Evolutionary conservation across 2,329 filamentous ascomycete genomes (phyloP).

Genomic region (Fonsecaea pedrosoi): DNA sequence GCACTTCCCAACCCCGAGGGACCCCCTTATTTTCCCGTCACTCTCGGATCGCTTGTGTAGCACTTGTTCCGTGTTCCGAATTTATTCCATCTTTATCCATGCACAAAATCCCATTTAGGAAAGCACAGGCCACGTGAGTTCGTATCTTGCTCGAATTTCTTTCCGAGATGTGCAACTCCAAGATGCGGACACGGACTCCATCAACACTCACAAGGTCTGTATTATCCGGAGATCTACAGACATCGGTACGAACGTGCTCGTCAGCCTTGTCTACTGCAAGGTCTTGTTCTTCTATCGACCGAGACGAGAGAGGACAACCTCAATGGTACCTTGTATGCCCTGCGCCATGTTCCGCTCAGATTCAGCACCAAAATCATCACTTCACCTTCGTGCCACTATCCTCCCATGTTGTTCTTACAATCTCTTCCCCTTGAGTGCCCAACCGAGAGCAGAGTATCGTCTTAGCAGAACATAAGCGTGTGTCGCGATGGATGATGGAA

Average conservation of each 20-base stretch:
- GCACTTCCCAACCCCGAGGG: not conserved
- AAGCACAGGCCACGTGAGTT: slow-evolving; percentile 3
- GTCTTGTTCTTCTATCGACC: not conserved
- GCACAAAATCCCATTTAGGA: not conserved
- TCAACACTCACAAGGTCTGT: not conserved
- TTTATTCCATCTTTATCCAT: slow-evolving; percentile 3
- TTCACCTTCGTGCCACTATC: not conserved
- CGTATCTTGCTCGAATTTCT: slow-evolving; percentile 2
- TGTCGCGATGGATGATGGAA: no score
- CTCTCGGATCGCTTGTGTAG: not conserved
- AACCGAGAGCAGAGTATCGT: no score
- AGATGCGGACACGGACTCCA: not conserved
- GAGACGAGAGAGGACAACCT: not conserved
- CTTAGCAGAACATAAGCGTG: no score
- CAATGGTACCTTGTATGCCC: not conserved
- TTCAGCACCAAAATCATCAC: not conserved
- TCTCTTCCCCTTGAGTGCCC: no score
- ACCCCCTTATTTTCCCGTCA: no score
- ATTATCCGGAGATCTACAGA: no score
- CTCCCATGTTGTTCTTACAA: not conserved
- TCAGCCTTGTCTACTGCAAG: not conserved
- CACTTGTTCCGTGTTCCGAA: slow-evolving; percentile 1
- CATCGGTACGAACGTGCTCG: not conserved
- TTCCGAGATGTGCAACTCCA: slow-evolving; percentile 1
- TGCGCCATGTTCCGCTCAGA: not conserved